Evolutionary conservation across 495 filamentous ascomycete species (phyloP).

Genomic region (Hypoxylon lienhwacheense): DNA sequence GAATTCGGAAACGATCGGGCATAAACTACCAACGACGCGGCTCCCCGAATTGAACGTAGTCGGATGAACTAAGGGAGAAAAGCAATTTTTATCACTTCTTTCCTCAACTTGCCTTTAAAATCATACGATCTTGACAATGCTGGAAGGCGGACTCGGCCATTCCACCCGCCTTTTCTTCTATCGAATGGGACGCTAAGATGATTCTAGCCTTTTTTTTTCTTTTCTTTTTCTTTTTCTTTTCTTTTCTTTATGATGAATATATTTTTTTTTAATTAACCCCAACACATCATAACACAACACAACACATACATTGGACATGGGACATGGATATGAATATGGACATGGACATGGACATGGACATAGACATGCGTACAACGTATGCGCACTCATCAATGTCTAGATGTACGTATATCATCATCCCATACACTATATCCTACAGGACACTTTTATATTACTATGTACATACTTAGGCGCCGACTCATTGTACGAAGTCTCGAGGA

Average conservation of each 20-base stretch:
- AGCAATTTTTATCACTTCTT: slow-evolving; percentile 8
- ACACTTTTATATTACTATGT: no score
- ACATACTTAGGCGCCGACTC: no score
- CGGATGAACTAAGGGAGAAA: neutral
- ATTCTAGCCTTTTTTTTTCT: slow-evolving; percentile 19
- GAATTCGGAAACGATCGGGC: slow-evolving; percentile 33
- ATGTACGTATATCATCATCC: no score
- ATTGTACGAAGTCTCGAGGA: no score
- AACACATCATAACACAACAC: no score
- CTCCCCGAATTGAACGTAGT: slow-evolving; percentile 13
- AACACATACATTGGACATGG: no score
- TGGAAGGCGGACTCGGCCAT: slow-evolving; percentile 18
- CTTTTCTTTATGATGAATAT: neutral
- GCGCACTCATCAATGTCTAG: no score
- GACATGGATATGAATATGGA: no score
- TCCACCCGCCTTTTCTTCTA: slow-evolving; percentile 25
- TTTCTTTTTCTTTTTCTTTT: slow-evolving; percentile 1
- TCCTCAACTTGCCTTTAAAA: slow-evolving; percentile 20
- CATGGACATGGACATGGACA: no score
- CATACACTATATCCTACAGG: no score
- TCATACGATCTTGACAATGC: slow-evolving; percentile 35
- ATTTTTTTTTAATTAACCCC: neutral
- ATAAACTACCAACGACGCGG: slow-evolving; percentile 23
- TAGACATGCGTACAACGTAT: no score
- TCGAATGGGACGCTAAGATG: slow-evolving; percentile 25